Evolutionary conservation across 192 early-diverging fungal genomes (phyloP), one percentile per base, ranked within the genome.

Genomic region (Lobosporangium transversale): DNA sequence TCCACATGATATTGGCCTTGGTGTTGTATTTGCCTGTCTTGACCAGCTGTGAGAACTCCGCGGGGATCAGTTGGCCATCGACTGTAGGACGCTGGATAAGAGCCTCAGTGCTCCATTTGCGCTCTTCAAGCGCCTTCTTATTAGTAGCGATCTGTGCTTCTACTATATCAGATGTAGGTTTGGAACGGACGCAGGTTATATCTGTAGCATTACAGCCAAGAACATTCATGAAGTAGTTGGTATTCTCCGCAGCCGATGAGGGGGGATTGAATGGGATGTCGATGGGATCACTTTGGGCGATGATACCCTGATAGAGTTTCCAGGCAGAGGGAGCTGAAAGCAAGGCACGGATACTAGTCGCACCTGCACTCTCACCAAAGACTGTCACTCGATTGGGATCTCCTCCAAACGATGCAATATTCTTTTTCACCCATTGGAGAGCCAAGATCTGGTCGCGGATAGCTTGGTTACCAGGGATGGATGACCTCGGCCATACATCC

Each of bases 391-490:
- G 76, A 35, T 45, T 68, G 4, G 86, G 85, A 51, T 89, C 82
- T 50, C 88, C 88, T 5, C 88, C 88, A 45, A 89, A 89, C 5
- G 51, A 63, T 10, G 29, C 47, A 66, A 89, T 86, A 59, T 89
- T 83, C 33, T 84, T 53, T 32, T 84, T 40, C 9, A 88, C 79
- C 86, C 88, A 89, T 29, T 79, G 44, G 1, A 89, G 43, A 17
- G 87, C 88, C 10, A 68, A 33, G 24, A 81, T 53, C 58, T 89
- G 87, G 66, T 89, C 88, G 15, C 76, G 75, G 23, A 89, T 35
- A 26, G 58, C 68, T 37, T 62, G 58, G 52, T 70, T 70, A 30
- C 68, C 68, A 26, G 68, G 59, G 18, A 70, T 53, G 10, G 42
- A 33, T 6, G 52, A 53, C 2, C 53, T 49, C 17, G 29, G 3